phyloP scores from a whole-genome alignment of 768 basidiomycete genomes.

The Rhizopogon vinicolor region DNA sequence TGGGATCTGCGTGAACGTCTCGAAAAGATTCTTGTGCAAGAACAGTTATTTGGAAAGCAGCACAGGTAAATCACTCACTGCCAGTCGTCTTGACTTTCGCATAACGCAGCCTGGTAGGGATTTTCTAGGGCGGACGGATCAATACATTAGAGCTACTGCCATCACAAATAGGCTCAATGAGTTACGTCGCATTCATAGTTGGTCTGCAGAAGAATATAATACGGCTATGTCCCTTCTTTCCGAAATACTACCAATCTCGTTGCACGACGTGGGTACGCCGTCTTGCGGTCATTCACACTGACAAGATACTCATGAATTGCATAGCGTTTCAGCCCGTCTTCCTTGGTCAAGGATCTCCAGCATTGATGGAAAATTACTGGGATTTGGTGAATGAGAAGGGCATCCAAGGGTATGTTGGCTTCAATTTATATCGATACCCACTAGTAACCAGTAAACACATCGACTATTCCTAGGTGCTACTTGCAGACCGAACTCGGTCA shows the following conservation, averaged over 20 bases:
- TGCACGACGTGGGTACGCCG: slow-evolving; percentile 33
- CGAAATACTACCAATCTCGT: slow-evolving; percentile 45
- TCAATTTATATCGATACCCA: not conserved
- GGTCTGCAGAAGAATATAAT: slow-evolving; percentile 44
- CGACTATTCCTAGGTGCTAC: slow-evolving; percentile 45
- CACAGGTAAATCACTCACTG: slow-evolving; percentile 33
- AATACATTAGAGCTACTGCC: slow-evolving; percentile 48
- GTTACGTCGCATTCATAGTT: slow-evolving; percentile 47
- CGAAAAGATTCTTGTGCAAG: slow-evolving; percentile 41
- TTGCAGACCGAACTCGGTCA: slow-evolving; percentile 79
- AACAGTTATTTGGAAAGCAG: slow-evolving; percentile 58
- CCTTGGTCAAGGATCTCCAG: slow-evolving; percentile 51
- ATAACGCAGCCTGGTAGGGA: slow-evolving; percentile 31
- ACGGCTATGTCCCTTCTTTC: slow-evolving; percentile 46
- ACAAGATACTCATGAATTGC: slow-evolving; percentile 15
- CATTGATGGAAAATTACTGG: slow-evolving; percentile 49
- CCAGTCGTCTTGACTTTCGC: not conserved
- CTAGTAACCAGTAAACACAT: no score
- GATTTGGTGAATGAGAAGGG: slow-evolving; percentile 46
- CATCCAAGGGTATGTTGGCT: slow-evolving; percentile 42
- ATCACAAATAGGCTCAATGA: slow-evolving; percentile 57
- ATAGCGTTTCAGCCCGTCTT: slow-evolving; percentile 66
- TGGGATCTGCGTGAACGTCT: slow-evolving; percentile 49
- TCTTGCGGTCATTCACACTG: slow-evolving; percentile 4
- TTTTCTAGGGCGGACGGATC: slow-evolving; percentile 54